Conservation (phyloP, 2,329 filamentous ascomycete genomes). For the Madurella mycetomatis region DNA sequence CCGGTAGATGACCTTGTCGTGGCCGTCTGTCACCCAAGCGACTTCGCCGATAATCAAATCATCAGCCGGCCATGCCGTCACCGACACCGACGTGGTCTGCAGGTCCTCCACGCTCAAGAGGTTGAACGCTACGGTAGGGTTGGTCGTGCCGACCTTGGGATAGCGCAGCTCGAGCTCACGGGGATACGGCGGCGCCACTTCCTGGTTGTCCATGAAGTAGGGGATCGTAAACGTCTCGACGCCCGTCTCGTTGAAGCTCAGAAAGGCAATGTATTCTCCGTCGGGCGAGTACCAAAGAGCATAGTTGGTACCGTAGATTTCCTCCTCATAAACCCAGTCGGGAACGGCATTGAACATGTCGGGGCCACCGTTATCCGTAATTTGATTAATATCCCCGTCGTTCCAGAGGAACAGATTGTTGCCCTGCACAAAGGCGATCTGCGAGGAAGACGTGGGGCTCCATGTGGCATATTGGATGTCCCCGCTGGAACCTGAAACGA, state of each 20-base stretch:
- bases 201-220: conserved; percentile 59
- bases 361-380: conserved; percentile 56
- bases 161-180: conserved; percentile 60
- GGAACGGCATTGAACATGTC: conserved; percentile 62
- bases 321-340: conserved; percentile 62
- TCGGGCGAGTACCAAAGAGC: conserved; percentile 56
- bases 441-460: conserved; percentile 51
- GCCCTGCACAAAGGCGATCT: conserved; percentile 59
- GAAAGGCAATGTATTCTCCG: conserved; percentile 49
- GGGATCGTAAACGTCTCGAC: conserved; percentile 62
- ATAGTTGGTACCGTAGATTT: conserved; percentile 48
- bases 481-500: conserved; percentile 55
- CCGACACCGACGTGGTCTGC: conserved; percentile 42
- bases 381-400: conserved; percentile 49
- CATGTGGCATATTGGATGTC: conserved; percentile 65
- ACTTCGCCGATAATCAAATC: conserved; percentile 65
- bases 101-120: conserved; percentile 50
- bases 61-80: conserved; percentile 55
- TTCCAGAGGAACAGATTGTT: conserved; percentile 61
- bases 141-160: conserved; percentile 64
- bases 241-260: conserved; percentile 60
- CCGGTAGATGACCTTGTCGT: conserved; percentile 59
- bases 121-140: conserved; percentile 60
- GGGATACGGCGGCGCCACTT: conserved; percentile 58
- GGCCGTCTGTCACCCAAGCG: conserved; percentile 59